phyloP scores from a whole-genome alignment of 495 filamentous ascomycete species.

The Glonium stellatum region DNA sequence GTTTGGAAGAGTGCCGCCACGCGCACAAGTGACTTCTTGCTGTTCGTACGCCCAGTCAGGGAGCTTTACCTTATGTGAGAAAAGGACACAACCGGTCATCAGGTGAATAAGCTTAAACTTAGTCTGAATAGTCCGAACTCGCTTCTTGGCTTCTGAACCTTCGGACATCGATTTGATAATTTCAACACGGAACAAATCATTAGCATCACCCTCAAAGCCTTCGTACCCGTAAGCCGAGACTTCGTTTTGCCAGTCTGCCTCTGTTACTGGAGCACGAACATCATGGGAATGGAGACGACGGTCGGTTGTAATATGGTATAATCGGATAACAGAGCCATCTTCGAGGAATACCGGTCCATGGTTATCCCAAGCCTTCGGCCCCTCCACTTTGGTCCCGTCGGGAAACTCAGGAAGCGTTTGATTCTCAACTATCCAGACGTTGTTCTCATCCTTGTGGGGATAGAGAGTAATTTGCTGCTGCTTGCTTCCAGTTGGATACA shows the following conservation, averaged over 20 bases:
- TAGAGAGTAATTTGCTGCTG: conserved; percentile 98
- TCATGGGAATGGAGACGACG: conserved; percentile 94
- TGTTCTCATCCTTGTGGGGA: conserved; percentile 98
- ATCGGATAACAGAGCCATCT: conserved; percentile 69
- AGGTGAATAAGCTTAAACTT: conserved; percentile 92
- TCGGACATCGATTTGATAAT: conserved; percentile 89
- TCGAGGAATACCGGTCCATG: conserved; percentile 61
- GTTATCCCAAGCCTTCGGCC: conserved; percentile 76
- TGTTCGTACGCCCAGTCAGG: conserved; percentile 96
- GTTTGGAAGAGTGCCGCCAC: conserved; percentile 85
- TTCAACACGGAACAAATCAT: conserved; percentile 90
- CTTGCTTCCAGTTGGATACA: conserved; percentile 96
- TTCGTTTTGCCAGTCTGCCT: conserved; percentile 98
- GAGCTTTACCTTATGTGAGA: conserved; percentile 97
- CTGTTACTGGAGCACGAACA: conserved; percentile 90
- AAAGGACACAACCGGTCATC: conserved; percentile 94
- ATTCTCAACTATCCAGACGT: conserved; percentile 88
- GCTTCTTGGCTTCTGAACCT: conserved; percentile 68
- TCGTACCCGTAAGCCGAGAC: conserved; percentile 97
- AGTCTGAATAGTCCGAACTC: conserved; percentile 87
- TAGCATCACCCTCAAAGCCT: conserved; percentile 93
- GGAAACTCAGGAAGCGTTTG: conserved; percentile 81
- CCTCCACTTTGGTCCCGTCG: conserved; percentile 66
- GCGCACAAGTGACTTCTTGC: conserved; percentile 97
- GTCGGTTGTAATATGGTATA: conserved; percentile 77